phyloP scores from a whole-genome alignment of 2,329 filamentous ascomycete species.

The Cladosporium austrohemisphaericum region DNA sequence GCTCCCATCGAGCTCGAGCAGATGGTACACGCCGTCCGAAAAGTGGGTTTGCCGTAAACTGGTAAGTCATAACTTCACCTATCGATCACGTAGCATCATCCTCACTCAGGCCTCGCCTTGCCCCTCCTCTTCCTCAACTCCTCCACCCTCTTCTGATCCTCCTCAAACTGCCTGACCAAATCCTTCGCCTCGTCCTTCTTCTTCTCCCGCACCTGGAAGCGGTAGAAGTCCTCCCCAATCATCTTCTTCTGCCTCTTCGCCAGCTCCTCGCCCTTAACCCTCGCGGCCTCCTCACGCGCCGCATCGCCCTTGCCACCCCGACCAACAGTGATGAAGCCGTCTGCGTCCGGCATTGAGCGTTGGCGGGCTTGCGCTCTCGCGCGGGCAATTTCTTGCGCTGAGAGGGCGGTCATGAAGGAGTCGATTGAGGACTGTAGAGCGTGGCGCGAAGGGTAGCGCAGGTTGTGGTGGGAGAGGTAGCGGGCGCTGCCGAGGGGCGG shows the following conservation, averaged over 20 bases:
- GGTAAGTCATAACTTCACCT: no score
- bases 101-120: constrained; percentile 48
- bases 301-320: constrained; percentile 71
- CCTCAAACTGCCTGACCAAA: constrained; percentile 68
- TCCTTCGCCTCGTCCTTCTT: constrained; percentile 70
- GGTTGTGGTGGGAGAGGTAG: constrained; percentile 62
- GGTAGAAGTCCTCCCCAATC: constrained; percentile 70
- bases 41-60: no score
- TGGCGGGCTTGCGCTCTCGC: constrained; percentile 58
- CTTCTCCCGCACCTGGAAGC: constrained; percentile 77
- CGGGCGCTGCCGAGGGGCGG: constrained; percentile 53
- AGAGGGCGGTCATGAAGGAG: constrained; percentile 79
- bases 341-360: constrained; percentile 81
- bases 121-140: constrained; percentile 66
- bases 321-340: constrained; percentile 91
- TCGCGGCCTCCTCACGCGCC: constrained; percentile 67
- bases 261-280: constrained; percentile 59
- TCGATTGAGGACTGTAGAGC: constrained; percentile 72
- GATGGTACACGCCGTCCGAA: no score
- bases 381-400: constrained; percentile 62
- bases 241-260: constrained; percentile 58
- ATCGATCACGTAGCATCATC: no score
- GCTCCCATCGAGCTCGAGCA: no score
- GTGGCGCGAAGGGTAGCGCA: constrained; percentile 66
- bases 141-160: constrained; percentile 68